These are phyloP conservation scores for Furcasterigmium furcatum DNA, from an alignment of 2,329 filamentous ascomycete genomes.

Conservation along the genomic window DNA sequence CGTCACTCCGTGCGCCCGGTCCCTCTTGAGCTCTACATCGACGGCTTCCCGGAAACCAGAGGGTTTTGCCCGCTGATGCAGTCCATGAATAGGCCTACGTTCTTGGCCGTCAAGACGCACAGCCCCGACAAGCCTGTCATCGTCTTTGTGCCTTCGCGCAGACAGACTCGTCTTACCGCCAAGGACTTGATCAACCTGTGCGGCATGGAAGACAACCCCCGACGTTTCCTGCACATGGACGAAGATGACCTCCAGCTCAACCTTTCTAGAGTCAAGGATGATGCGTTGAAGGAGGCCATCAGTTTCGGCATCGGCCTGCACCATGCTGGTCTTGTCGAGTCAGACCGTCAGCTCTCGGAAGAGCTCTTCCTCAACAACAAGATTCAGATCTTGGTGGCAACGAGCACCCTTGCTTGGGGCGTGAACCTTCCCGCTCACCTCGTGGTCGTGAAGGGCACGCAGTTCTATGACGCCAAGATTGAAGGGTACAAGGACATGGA, in stretches of 20 bases:
- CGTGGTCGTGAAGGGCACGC: conserved; percentile 96
- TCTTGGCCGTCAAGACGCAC: conserved; percentile 93
- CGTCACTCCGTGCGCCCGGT: conserved; percentile 95
- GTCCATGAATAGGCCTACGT: conserved; percentile 97
- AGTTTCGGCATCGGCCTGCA: conserved; percentile 97
- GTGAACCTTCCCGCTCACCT: conserved; percentile 96
- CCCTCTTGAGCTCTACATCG: conserved; percentile 92
- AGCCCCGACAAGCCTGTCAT: conserved; percentile 97
- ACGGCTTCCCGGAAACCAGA: conserved; percentile 91
- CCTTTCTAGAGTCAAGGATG: conserved; percentile 87
- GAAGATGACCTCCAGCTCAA: conserved; percentile 91
- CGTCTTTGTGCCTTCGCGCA: conserved; percentile 92
- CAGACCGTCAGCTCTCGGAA: conserved; percentile 85
- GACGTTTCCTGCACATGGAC: conserved; percentile 88
- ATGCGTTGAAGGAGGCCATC: conserved; percentile 87
- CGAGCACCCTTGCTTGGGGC: conserved; percentile 95
- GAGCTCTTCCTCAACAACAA: conserved; percentile 97
- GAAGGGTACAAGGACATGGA: conserved; percentile 99
- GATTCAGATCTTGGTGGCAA: conserved; percentile 94
- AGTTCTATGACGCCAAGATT: conserved; percentile 96
- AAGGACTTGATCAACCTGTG: conserved; percentile 97
- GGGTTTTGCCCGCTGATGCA: conserved; percentile 98
- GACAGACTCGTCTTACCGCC: conserved; percentile 91
- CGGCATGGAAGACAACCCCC: conserved; percentile 96
- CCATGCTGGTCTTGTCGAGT: conserved; percentile 94